phyloP scores from a whole-genome alignment of 768 basidiomycete species.

The Paxillus rubicundulus region DNA sequence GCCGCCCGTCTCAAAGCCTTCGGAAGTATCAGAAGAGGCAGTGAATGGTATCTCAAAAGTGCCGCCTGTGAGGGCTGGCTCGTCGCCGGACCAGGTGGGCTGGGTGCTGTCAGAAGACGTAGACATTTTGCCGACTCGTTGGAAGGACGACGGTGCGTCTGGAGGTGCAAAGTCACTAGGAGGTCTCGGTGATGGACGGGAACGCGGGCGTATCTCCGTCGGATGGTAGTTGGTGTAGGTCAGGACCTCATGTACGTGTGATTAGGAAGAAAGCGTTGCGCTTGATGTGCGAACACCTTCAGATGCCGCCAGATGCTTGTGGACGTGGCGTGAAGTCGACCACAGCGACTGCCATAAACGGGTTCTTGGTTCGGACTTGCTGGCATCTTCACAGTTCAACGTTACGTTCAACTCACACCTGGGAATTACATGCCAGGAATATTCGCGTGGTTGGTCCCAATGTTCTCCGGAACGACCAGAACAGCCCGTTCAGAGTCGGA shows the following conservation, averaged over 20 bases:
- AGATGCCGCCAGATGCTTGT: background rate
- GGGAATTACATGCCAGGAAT: background rate
- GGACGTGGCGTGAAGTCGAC: slow-evolving; percentile 2
- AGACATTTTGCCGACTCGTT: slow-evolving; percentile 22
- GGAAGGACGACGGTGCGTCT: background rate
- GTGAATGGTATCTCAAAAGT: slow-evolving; percentile 11
- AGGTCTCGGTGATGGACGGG: background rate
- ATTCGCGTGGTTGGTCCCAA: slow-evolving; percentile 12
- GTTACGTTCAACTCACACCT: too few species aligned
- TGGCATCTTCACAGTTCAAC: background rate
- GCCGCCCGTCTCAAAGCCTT: slow-evolving; percentile 5
- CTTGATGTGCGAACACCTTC: background rate
- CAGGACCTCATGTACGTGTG: background rate
- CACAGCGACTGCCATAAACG: slow-evolving; percentile 7
- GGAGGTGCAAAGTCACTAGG: background rate
- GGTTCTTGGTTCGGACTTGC: slow-evolving; percentile 1
- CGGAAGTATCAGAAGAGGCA: slow-evolving; percentile 10
- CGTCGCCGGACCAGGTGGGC: slow-evolving; percentile 30
- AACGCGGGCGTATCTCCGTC: slow-evolving; percentile 1
- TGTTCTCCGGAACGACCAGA: background rate
- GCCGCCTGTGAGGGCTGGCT: slow-evolving; percentile 11
- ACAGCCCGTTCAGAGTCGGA: background rate
- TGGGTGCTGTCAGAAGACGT: slow-evolving; percentile 30
- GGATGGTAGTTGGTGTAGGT: background rate
- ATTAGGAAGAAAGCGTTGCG: background rate